Conservation (phyloP, 495 filamentous ascomycete genomes). For the Cryomyces minteri region DNA sequence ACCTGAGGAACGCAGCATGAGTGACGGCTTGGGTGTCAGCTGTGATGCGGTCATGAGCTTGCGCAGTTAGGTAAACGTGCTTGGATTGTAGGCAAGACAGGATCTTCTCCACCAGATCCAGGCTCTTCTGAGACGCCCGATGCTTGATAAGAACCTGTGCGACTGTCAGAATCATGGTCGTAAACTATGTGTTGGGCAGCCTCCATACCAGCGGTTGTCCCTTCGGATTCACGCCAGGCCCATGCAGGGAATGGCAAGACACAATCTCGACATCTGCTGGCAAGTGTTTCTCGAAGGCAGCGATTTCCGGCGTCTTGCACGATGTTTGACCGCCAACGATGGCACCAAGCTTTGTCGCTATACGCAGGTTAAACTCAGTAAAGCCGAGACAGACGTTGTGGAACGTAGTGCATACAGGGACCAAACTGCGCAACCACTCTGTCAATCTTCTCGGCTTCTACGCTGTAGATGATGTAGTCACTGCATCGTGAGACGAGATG, state of each 20-base stretch:
- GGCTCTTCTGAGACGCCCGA: constrained; percentile 58
- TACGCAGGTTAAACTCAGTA: constrained; percentile 14
- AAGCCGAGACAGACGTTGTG: constrained; percentile 4
- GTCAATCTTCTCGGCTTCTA: constrained; percentile 82
- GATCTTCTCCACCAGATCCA: constrained; percentile 59
- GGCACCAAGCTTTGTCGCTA: constrained; percentile 82
- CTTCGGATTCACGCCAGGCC: constrained; percentile 69
- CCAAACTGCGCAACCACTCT: constrained; percentile 70
- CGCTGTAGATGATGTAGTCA: constrained; percentile 96
- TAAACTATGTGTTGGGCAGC: neutral
- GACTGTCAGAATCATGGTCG: neutral
- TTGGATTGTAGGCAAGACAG: constrained; percentile 67
- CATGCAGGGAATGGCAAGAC: constrained; percentile 92
- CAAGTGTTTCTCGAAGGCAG: constrained; percentile 77
- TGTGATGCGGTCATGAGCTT: constrained; percentile 87
- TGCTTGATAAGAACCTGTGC: constrained; percentile 71
- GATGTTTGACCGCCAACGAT: constrained; percentile 97
- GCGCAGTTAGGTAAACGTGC: constrained; percentile 68
- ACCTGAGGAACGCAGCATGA: constrained; percentile 73
- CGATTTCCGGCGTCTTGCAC: constrained; percentile 93
- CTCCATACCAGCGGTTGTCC: constrained; percentile 63
- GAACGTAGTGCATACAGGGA: constrained; percentile 49
- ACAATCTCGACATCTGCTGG: constrained; percentile 83
- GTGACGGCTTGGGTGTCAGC: constrained; percentile 97
- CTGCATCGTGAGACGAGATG: constrained; percentile 86